Base-by-base conservation (phyloP, 495 filamentous ascomycete species). In the Lophiostoma macrostomum region DNA sequence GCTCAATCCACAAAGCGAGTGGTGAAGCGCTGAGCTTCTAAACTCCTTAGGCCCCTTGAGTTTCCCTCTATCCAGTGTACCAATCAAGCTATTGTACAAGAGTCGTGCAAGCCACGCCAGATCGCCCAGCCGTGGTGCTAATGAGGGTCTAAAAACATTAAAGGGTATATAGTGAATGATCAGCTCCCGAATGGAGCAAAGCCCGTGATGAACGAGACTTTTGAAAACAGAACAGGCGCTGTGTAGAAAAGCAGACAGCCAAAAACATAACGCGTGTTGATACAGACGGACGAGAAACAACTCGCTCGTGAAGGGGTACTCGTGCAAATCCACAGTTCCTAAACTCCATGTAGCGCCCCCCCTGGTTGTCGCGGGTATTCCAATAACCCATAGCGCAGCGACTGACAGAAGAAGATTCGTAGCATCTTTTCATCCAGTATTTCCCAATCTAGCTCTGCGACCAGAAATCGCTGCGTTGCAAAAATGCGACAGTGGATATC, bases 81-180 rank as follows among this genome's bases (percentile, higher is more conserved):
- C 27, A 51, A 14, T 40, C 38, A 46, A 27, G 27, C 52, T 61
- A 61, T 41, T 61, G 47, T 61, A 61, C 58, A 61, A 61, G 25
- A 4, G 31, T 48, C 22, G 23, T 48, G 51, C 50, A 31, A 16
- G 22, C 36, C 32, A 19, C 38, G 16, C 10, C 4, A 28, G 10
- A 34, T 34, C 8, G 18, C 13, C 10, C 28, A 30, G 53, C 20
- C 7, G 0, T 16, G 41, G 8, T 42, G 58, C 58, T 37, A 61
- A 45, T 35, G 58, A 61, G 58, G 24, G 58, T 61, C 52, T 61
- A 61, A 61, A n/a, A 61, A 61, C 53, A 61, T 61, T 56, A 61
- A 58, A 56, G 52, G 58, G 58, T 56, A 61, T n/a, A n/a, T 61
- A 61, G 47, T 45, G 50, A 61, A 54, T 31, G 58, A 51, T 58